These are phyloP conservation scores for Candida palmyrensis DNA, from an alignment of 805 yeast species.

Conservation along the genomic window DNA sequence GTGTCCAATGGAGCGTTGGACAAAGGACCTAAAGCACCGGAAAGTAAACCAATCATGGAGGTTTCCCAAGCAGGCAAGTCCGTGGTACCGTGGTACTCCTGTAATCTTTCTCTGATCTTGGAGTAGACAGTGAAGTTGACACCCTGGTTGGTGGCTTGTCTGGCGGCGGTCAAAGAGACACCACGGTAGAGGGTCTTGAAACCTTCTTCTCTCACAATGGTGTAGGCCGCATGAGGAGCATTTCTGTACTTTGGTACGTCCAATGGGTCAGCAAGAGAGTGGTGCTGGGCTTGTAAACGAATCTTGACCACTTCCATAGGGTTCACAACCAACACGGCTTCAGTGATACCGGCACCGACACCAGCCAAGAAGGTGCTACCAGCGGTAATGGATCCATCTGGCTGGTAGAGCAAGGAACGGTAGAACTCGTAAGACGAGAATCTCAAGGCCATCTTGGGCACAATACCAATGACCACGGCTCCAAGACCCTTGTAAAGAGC, in stretches of 20 bases:
- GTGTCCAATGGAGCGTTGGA: conserved; percentile 97
- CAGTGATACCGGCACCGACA: conserved; percentile 95
- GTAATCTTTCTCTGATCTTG: conserved; percentile 67
- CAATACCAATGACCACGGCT: conserved; percentile 95
- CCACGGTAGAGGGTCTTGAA: conserved; percentile 86
- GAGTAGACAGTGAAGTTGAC: conserved; percentile 96
- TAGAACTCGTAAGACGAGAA: conserved; percentile 91
- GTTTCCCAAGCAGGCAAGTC: conserved; percentile 92
- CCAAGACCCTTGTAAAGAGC: conserved; percentile 95
- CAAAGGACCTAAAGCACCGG: conserved; percentile 97
- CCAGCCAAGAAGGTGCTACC: conserved; percentile 83
- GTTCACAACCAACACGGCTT: conserved; percentile 89
- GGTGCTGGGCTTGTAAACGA: conserved; percentile 92
- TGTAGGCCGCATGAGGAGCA: conserved; percentile 85
- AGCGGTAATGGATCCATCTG: conserved; percentile 64
- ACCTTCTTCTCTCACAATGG: conserved; percentile 89
- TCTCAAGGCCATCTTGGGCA: conserved; percentile 97
- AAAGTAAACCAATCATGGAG: conserved; percentile 79
- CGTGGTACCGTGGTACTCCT: conserved; percentile 51
- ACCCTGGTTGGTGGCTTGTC: conserved; percentile 98
- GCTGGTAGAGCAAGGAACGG: conserved; percentile 61
- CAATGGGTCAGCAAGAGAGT: conserved; percentile 80
- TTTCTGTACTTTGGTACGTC: conserved; percentile 81
- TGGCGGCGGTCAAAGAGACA: conserved; percentile 90
- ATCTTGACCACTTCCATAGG: conserved; percentile 98